Base-by-base conservation (phyloP, 305 asterid species). In the Solanum chacoense region DNA sequence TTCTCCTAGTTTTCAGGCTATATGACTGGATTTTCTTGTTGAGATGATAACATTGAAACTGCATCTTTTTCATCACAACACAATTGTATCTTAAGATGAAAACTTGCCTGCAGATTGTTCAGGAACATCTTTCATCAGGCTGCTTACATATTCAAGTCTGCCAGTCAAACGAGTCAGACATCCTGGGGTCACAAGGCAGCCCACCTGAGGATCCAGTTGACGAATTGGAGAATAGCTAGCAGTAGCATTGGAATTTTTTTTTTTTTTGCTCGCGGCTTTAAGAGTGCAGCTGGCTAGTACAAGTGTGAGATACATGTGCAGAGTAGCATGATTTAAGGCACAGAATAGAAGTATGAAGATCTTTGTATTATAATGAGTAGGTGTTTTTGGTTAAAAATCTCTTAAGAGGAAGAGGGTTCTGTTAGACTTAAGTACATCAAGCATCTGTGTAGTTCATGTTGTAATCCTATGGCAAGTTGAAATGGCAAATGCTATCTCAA, bases 51-150 rank as follows among this genome's bases (percentile, higher is more conserved):
- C 80, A 88, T 36, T 35, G 71, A 67, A 38, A 85, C 6, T 59
- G 24, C 85, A 79, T 12, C 42, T 84, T 83, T 34, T 16, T 22
- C 42, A 24, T 31, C 35, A 42, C 29, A 71, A 59, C 81, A 71
- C 8, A 45, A 85, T 37, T 31, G 28, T 63, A 24, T 31, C 85
- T 73, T 85, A 75, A 42, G 76, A 32, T 29, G 86, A 74, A 35
- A 85, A 87, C 45, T 37, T 85, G 35, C 88, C 35, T 91, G 91
- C 90, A 91, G 93, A 87, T 86, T 55, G 50, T 91, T 81, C 90
- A 87, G 73, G 93, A 91, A 80, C 91, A 88, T 89, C 65, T 89
- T 77, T 87, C 88, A 20, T 88, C 93, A 69, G 75, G 87, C 36
- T 37, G 89, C 81, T 87, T 83, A 89, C 88, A 92, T 89, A 69